phyloP scores from a whole-genome alignment of 2,329 filamentous ascomycete species.

The Knoxdaviesia proteae region DNA sequence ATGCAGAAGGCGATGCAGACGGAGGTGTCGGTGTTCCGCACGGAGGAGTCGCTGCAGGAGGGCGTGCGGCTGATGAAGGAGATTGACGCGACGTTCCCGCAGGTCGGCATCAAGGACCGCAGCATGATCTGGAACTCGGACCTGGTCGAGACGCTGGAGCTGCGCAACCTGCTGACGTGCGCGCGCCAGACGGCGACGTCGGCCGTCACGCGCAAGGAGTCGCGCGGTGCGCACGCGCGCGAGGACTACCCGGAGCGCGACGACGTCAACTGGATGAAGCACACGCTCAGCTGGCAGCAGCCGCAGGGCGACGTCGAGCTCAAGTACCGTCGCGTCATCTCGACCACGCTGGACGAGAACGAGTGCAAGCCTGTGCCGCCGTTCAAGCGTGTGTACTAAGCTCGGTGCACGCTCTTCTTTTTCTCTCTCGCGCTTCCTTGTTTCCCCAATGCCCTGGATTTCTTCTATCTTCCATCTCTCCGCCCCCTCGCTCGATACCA shows the following conservation, averaged over 20 bases:
- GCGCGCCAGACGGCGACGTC: slow-evolving; percentile 86
- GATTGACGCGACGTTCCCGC: slow-evolving; percentile 58
- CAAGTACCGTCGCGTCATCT: slow-evolving; percentile 65
- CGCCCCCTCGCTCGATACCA: too few species aligned
- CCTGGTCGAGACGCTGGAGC: slow-evolving; percentile 85
- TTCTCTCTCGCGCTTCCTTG: too few species aligned
- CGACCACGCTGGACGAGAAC: slow-evolving; percentile 71
- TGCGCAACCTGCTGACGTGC: slow-evolving; percentile 90
- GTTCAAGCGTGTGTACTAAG: slow-evolving; percentile 83
- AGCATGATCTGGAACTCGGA: slow-evolving; percentile 99
- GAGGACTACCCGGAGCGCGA: slow-evolving; percentile 94
- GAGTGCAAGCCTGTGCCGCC: slow-evolving; percentile 94
- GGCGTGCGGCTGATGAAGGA: slow-evolving; percentile 74
- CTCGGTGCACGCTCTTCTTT: background rate
- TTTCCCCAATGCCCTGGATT: too few species aligned
- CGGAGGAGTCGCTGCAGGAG: slow-evolving; percentile 80
- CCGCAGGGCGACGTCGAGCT: slow-evolving; percentile 77
- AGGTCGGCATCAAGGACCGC: slow-evolving; percentile 91
- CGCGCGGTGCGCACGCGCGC: slow-evolving; percentile 85
- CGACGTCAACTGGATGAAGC: slow-evolving; percentile 98
- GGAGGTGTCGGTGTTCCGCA: slow-evolving; percentile 92
- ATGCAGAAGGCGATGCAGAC: slow-evolving; percentile 99
- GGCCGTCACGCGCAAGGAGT: slow-evolving; percentile 89
- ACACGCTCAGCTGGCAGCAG: slow-evolving; percentile 84
- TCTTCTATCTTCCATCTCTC: too few species aligned